These are phyloP conservation scores for Scenedesmus sp. DNA, from an alignment of 163 green algal genomes.

Conservation along the genomic window DNA sequence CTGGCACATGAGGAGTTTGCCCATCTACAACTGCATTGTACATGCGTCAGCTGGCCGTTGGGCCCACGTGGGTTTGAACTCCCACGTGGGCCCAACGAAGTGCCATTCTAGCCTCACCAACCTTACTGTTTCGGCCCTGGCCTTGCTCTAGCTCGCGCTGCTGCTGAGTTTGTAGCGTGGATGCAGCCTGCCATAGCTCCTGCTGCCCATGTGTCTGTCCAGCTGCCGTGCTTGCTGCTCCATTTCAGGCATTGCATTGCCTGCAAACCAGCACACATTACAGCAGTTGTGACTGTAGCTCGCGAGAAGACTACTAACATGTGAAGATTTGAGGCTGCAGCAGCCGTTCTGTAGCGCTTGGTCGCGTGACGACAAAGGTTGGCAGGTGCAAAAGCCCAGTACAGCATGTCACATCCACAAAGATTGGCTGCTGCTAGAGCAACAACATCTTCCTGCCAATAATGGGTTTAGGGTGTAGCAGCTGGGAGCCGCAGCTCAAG, in stretches of 20 bases:
- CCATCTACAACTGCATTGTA: background rate
- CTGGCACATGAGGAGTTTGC: too few relatives aligned
- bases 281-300: background rate
- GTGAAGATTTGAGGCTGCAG: background rate
- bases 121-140: background rate
- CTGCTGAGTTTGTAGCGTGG: constrained; percentile 11
- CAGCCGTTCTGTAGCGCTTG: background rate
- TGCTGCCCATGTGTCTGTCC: background rate
- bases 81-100: background rate
- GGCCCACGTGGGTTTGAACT: too few relatives aligned
- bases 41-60: too few relatives aligned
- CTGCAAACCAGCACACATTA: background rate
- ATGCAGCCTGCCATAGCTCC: constrained; percentile 22
- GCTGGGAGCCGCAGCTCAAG: background rate
- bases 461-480: background rate
- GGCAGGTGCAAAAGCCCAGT: background rate
- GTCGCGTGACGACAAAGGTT: background rate
- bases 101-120: background rate
- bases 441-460: background rate
- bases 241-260: constrained; percentile 1
- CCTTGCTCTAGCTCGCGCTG: background rate
- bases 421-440: background rate
- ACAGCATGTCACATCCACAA: background rate
- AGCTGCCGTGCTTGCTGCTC: background rate
- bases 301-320: too few relatives aligned